Evolutionary conservation across 176 grass and related monocot genomes (phyloP).

Genomic region (Oryza punctata): DNA sequence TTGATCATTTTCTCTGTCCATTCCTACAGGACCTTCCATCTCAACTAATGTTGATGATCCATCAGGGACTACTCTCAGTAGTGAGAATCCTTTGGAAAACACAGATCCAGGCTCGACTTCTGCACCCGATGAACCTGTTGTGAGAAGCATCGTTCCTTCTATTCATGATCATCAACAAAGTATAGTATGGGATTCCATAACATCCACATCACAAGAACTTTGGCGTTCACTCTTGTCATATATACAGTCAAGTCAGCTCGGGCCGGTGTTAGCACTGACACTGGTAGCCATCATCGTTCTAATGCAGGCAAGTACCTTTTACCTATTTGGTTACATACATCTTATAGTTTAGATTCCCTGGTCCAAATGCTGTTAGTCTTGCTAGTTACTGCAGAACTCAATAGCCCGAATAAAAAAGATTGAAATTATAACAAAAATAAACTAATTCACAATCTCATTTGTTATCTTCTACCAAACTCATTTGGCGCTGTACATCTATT

Average conservation of each 20-base stretch:
- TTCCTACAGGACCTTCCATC: slow-evolving; percentile 31
- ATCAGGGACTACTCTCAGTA: slow-evolving; percentile 32
- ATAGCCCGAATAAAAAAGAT: background rate
- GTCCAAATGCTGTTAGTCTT: background rate
- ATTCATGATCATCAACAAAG: slow-evolving; percentile 45
- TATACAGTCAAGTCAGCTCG: slow-evolving; percentile 51
- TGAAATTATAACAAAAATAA: no score
- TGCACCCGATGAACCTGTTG: slow-evolving; percentile 34
- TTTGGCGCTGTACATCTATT: slow-evolving; percentile 19
- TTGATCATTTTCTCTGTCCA: background rate
- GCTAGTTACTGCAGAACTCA: background rate
- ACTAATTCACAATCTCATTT: background rate
- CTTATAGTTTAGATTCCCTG: background rate
- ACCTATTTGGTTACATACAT: background rate
- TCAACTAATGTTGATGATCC: slow-evolving; percentile 14
- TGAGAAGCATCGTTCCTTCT: slow-evolving; percentile 34
- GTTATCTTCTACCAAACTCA: background rate
- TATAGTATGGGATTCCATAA: slow-evolving; percentile 36
- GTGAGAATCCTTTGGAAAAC: slow-evolving; percentile 47
- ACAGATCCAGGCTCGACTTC: slow-evolving; percentile 15
- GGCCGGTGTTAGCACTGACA: slow-evolving; percentile 54
- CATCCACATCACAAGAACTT: slow-evolving; percentile 52
- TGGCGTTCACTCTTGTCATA: slow-evolving; percentile 55
- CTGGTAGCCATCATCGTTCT: slow-evolving; percentile 66
- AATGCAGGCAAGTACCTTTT: slow-evolving; percentile 71